Percentiles rank a stretch among this genome's conserved stretches.
Evolutionary conservation across 2,329 filamentous ascomycete genomes (phyloP).

Genomic region (Trichoderma atrobrunneum): DNA sequence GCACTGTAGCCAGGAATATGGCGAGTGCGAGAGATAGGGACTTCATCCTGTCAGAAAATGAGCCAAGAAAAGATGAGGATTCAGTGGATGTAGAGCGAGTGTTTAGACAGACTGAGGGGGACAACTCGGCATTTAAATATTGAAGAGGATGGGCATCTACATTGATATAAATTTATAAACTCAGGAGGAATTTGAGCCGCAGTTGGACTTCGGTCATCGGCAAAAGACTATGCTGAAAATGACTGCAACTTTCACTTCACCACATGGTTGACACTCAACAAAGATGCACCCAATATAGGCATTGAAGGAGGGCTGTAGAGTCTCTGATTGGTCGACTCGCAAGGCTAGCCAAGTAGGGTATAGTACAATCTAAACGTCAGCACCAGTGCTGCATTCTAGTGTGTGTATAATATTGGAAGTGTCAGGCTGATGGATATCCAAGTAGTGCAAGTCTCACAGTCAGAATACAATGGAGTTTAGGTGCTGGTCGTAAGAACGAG

Average conservation of each 20-base stretch:
- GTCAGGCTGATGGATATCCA: neutral
- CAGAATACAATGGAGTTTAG: neutral
- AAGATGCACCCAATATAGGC: neutral
- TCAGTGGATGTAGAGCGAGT: neutral
- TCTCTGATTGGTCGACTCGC: neutral
- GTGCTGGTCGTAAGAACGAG: neutral
- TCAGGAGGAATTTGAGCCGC: neutral
- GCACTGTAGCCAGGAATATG: neutral
- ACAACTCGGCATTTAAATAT: neutral
- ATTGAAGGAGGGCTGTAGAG: neutral
- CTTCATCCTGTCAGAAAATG: neutral
- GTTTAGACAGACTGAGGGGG: neutral
- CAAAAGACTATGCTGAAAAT: neutral
- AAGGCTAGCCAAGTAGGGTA: neutral
- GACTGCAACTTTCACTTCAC: neutral
- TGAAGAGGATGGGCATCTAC: neutral
- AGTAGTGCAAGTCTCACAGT: neutral
- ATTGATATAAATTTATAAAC: neutral
- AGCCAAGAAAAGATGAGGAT: neutral
- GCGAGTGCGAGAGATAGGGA: neutral
- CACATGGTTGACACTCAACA: neutral
- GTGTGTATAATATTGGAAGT: neutral
- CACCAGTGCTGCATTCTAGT: neutral
- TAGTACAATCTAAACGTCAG: neutral
- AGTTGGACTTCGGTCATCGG: neutral